A percentile compares a stretch with the other conserved stretches of the same genome.
phyloP scores from a whole-genome alignment of 805 yeast genomes.

The Wilhelminamyces savonicus region DNA sequence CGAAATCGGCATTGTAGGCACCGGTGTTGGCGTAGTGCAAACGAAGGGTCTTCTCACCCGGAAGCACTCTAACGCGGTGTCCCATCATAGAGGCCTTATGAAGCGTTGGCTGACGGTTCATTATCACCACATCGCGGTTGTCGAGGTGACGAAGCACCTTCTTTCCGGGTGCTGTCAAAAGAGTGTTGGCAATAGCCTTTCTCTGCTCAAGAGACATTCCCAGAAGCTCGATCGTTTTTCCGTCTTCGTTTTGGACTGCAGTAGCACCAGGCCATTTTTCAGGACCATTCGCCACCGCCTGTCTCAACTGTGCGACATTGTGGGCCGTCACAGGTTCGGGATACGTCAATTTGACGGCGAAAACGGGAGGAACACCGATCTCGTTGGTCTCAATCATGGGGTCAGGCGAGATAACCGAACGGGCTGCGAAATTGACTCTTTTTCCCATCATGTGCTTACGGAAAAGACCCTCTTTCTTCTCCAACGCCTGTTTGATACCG shows the following conservation, averaged over 20 bases:
- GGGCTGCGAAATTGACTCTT: slow-evolving; percentile 97
- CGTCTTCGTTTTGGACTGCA: slow-evolving; percentile 94
- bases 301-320: slow-evolving; percentile 84
- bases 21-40: slow-evolving; percentile 98
- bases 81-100: slow-evolving; percentile 99
- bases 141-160: slow-evolving; percentile 93
- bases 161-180: slow-evolving; percentile 81
- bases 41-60: slow-evolving; percentile 94
- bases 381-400: slow-evolving; percentile 97
- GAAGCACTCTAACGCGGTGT: slow-evolving; percentile 92
- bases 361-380: slow-evolving; percentile 98
- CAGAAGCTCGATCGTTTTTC: slow-evolving; percentile 68
- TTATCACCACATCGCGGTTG: slow-evolving; percentile 90
- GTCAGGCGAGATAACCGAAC: slow-evolving; percentile 98
- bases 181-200: slow-evolving; percentile 89
- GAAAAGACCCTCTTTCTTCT: slow-evolving; percentile 96
- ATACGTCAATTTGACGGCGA: slow-evolving; percentile 90
- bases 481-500: slow-evolving; percentile 95
- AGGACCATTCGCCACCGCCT: slow-evolving; percentile 96
- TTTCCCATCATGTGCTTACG: slow-evolving; percentile 99
- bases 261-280: slow-evolving; percentile 98
- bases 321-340: slow-evolving; percentile 97
- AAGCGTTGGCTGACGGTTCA: slow-evolving; percentile 99
- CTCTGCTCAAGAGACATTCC: slow-evolving; percentile 94
- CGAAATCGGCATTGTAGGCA: slow-evolving; percentile 98